Evolutionary conservation across 2,329 filamentous ascomycete genomes (phyloP).

Genomic region (Stenocarpella maydis): DNA sequence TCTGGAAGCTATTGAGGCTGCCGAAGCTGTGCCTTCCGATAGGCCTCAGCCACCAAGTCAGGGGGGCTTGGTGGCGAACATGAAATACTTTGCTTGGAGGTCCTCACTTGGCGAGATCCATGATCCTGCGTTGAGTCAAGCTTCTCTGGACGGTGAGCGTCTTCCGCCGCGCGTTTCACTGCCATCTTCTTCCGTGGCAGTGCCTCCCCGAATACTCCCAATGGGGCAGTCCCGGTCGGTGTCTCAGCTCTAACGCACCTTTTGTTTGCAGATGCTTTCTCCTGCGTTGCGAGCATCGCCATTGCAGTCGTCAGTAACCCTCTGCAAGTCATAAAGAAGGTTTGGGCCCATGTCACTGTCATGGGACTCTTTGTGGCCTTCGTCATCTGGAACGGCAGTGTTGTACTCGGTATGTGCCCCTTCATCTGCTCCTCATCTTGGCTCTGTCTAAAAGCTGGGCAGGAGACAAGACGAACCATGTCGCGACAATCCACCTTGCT

Average conservation of each 20-base stretch:
- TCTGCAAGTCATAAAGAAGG: slow-evolving; percentile 51
- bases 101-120: slow-evolving; percentile 63
- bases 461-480: slow-evolving; percentile 95
- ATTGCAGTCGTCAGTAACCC: slow-evolving; percentile 64
- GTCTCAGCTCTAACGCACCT: neutral
- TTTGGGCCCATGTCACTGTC: slow-evolving; percentile 69
- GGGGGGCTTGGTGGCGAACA: slow-evolving; percentile 44
- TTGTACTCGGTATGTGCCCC: slow-evolving; percentile 78
- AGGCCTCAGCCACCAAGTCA: slow-evolving; percentile 43
- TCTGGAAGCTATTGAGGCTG: slow-evolving; percentile 60
- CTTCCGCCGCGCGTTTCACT: neutral
- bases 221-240: too few relatives aligned
- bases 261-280: slow-evolving; percentile 57
- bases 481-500: slow-evolving; percentile 85
- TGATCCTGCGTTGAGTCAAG: slow-evolving; percentile 57
- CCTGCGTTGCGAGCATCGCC: slow-evolving; percentile 69
- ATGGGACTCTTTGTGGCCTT: slow-evolving; percentile 76
- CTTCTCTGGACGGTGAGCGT: slow-evolving; percentile 60
- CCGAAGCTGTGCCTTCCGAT: slow-evolving; percentile 51
- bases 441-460: slow-evolving; percentile 40
- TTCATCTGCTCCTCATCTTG: fast-evolving
- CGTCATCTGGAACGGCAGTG: slow-evolving; percentile 86
- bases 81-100: slow-evolving; percentile 50
- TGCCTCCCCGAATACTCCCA: neutral
- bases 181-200: neutral